A percentile compares a stretch with the other conserved stretches of the same genome.
Evolutionary conservation across 208 protist genomes (phyloP).

Genomic region (Lotmaria passim): DNA sequence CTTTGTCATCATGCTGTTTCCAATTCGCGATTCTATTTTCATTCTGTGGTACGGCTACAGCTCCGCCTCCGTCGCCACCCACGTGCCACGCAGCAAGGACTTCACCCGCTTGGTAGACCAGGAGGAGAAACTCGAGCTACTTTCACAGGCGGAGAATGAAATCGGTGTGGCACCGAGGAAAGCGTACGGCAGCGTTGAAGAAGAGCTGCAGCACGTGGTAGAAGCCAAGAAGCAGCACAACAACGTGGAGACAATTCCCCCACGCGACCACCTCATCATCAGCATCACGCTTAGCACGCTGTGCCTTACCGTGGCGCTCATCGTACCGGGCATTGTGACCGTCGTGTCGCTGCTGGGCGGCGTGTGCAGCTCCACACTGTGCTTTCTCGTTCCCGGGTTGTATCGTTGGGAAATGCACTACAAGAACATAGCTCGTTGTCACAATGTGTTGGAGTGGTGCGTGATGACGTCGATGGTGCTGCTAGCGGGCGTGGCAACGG

Average conservation of each 20-base stretch:
- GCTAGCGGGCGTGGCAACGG: conserved; percentile 43
- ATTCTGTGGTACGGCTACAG: conserved; percentile 82
- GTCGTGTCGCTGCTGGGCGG: conserved; percentile 68
- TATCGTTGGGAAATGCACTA: conserved; percentile 67
- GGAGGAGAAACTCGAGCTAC: conserved; percentile 47
- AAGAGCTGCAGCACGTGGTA: conserved; percentile 29
- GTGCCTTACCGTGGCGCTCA: conserved; percentile 56
- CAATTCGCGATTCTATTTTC: conserved; percentile 80
- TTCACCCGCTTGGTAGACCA: conserved; percentile 41
- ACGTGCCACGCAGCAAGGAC: conserved; percentile 58
- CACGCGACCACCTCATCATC: conserved; percentile 65
- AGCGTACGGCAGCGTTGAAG: conserved; percentile 18
- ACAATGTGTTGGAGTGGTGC: conserved; percentile 26
- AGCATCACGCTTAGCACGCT: conserved; percentile 56
- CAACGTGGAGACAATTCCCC: conserved; percentile 47
- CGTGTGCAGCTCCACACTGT: conserved; percentile 66
- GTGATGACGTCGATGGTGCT: conserved; percentile 51
- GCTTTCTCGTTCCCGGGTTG: conserved; percentile 65
- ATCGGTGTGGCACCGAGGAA: neutral
- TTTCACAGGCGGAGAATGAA: conserved; percentile 8
- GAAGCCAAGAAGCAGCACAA: conserved; percentile 46
- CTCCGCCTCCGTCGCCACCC: conserved; percentile 60
- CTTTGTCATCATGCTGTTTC: conserved; percentile 73
- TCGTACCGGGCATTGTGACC: conserved; percentile 60
- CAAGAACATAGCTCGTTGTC: conserved; percentile 31